Conservation (phyloP, 75 land plant species). For the Gnetum montanum region DNA sequence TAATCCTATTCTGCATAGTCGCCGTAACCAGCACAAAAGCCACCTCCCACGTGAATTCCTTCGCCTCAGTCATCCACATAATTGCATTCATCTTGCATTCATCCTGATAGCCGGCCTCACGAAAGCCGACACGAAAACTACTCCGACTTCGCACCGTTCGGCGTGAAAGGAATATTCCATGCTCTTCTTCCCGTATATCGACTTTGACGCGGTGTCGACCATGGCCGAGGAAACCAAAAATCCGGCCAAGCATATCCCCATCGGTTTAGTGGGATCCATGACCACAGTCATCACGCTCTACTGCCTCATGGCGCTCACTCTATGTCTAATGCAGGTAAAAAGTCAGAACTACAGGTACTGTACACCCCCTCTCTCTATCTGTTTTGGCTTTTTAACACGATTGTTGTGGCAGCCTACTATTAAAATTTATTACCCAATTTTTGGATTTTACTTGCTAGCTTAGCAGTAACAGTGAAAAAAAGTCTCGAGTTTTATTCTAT, state of each 20-base stretch:
- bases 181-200: conserved; percentile 44
- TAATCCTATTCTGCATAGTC: conserved; percentile 18
- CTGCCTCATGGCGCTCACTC: conserved; percentile 40
- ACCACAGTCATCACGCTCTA: conserved; percentile 24
- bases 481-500: too few species aligned
- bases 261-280: conserved; percentile 64
- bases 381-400: too few species aligned
- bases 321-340: conserved; percentile 42
- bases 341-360: too few species aligned
- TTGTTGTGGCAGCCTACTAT: too few species aligned
- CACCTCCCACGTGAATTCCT: conserved; percentile 52
- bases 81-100: conserved; percentile 45
- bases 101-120: conserved; percentile 67
- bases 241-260: conserved; percentile 55
- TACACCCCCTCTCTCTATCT: too few species aligned
- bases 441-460: too few species aligned
- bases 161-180: conserved; percentile 49
- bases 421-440: too few species aligned
- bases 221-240: conserved; percentile 69
- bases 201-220: conserved; percentile 73
- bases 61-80: conserved; percentile 60
- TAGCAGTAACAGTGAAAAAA: too few species aligned
- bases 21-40: conserved; percentile 56
- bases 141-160: conserved; percentile 46
- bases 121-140: conserved; percentile 42